Conservation (phyloP, 2,329 filamentous ascomycete genomes). For the Fusarium irregulare region DNA sequence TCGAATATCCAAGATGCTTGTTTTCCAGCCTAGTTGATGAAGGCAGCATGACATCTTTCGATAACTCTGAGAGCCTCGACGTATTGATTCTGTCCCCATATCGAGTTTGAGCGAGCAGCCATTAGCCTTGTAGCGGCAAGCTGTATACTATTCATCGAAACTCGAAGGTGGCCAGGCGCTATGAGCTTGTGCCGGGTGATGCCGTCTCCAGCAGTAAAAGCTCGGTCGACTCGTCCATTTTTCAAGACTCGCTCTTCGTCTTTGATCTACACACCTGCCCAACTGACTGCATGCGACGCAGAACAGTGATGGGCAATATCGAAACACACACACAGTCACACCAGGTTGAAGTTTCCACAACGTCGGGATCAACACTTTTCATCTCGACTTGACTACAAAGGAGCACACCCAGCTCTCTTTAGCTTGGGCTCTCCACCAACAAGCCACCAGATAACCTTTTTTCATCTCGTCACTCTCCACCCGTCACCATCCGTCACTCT, state of each 20-base stretch:
- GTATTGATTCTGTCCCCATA: neutral
- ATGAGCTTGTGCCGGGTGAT: neutral
- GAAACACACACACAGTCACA: conserved; percentile 45
- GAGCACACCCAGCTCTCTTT: conserved; percentile 46
- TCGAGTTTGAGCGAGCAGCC: neutral
- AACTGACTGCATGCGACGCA: conserved; percentile 13
- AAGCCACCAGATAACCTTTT: conserved; percentile 42
- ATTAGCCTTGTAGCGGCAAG: neutral
- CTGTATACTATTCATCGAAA: neutral
- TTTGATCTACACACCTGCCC: conserved; percentile 25
- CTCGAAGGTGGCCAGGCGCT: neutral
- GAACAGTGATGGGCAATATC: conserved; percentile 35
- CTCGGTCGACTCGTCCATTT: neutral
- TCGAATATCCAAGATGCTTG: neutral
- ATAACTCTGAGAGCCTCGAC: neutral
- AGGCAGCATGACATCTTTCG: neutral
- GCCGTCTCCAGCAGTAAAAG: neutral
- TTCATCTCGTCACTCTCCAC: conserved; percentile 45
- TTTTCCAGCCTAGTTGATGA: neutral
- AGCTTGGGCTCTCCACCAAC: conserved; percentile 38
- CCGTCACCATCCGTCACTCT: conserved; percentile 46
- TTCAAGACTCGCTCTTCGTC: conserved; percentile 12
- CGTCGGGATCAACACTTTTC: conserved; percentile 52
- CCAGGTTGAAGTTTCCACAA: conserved; percentile 43
- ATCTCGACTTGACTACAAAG: conserved; percentile 55